A percentile compares a stretch with the other conserved stretches of the same genome.
Evolutionary conservation across 2,329 filamentous ascomycete genomes (phyloP).

Genomic region (Colletotrichum nymphaeae): DNA sequence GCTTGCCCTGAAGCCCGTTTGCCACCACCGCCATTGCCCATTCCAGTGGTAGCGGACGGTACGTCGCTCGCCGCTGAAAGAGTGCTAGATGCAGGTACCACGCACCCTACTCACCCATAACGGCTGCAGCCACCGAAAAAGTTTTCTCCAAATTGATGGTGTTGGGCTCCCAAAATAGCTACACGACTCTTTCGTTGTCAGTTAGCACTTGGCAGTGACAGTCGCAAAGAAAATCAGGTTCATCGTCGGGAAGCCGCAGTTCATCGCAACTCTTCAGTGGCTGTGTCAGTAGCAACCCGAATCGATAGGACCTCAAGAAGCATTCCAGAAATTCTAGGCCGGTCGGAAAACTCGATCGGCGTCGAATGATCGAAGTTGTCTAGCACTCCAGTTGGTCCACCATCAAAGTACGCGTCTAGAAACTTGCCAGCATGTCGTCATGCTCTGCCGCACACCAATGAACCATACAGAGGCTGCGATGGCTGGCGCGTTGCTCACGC

Average conservation of each 20-base stretch:
- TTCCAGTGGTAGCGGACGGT: background rate
- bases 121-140: background rate
- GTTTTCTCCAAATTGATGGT: background rate
- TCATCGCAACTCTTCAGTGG: constrained; percentile 14
- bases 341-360: background rate
- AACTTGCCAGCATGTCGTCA: constrained; percentile 7
- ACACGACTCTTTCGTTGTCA: too few relatives aligned
- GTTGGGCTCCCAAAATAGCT: constrained; percentile 20
- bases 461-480: background rate
- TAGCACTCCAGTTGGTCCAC: too few relatives aligned
- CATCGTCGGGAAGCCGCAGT: background rate
- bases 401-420: background rate
- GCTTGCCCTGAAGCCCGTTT: background rate
- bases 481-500: background rate
- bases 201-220: background rate
- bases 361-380: background rate
- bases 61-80: background rate
- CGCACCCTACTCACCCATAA: background rate
- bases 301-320: background rate
- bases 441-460: background rate
- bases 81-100: constrained; percentile 30
- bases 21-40: constrained; percentile 13
- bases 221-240: background rate
- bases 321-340: background rate
- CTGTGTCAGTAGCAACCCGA: background rate